Percentiles rank a stretch among this genome's conserved stretches.
phyloP scores from a whole-genome alignment of 306 rosid species.

The Begonia peltatifolia region DNA sequence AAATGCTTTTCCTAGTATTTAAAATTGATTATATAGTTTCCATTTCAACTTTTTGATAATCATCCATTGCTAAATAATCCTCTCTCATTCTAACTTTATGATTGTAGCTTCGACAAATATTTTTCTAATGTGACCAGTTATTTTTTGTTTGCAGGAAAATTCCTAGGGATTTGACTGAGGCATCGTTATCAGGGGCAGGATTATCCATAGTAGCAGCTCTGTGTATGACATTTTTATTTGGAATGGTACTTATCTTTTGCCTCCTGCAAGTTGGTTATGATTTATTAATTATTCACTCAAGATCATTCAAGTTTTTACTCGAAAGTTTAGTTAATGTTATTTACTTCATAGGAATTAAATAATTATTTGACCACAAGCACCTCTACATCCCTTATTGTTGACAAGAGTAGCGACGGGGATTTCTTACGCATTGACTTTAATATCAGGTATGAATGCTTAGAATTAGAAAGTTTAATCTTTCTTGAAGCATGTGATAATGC shows the following conservation, averaged over 20 bases:
- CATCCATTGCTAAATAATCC: neutral
- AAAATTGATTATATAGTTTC: neutral
- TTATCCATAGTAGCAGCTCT: conserved; percentile 81
- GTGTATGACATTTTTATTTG: conserved; percentile 75
- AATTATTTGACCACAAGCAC: conserved; percentile 71
- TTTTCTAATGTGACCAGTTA: neutral
- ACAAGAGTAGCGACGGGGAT: conserved; percentile 80
- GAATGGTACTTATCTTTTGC: conserved; percentile 56
- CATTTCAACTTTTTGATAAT: neutral
- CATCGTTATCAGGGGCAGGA: conserved; percentile 91
- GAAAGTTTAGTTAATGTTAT: neutral
- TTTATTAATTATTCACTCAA: too few species aligned
- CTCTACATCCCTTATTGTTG: conserved; percentile 82
- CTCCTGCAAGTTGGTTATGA: conserved; percentile 4
- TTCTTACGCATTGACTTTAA: conserved; percentile 74
- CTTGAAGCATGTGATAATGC: conserved; percentile 1
- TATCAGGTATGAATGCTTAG: conserved; percentile 40
- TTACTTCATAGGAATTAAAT: conserved; percentile 63
- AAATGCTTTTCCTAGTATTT: neutral
- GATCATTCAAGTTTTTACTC: too few species aligned
- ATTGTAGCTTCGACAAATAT: neutral
- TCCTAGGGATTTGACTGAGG: conserved; percentile 97
- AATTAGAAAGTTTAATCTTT: neutral
- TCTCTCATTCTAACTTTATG: neutral
- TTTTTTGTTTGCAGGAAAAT: conserved; percentile 54